phyloP scores from a whole-genome alignment of 768 basidiomycete species.

The Lactarius pseudohatsudake region DNA sequence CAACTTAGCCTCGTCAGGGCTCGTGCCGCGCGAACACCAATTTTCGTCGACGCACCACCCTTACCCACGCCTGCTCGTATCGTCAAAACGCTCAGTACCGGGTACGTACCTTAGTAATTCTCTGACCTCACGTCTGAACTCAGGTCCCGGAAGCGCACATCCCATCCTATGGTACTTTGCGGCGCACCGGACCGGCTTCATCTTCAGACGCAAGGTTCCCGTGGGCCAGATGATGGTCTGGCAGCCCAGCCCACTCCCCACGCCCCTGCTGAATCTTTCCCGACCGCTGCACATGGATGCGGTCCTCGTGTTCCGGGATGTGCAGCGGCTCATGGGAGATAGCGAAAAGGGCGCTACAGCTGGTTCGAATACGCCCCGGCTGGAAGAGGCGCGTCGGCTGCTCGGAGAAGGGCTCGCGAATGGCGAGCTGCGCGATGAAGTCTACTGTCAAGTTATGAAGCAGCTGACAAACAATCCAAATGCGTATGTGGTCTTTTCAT shows the following conservation, averaged over 20 bases:
- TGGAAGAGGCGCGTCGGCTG: constrained; percentile 84
- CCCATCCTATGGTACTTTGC: constrained; percentile 87
- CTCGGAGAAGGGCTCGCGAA: constrained; percentile 75
- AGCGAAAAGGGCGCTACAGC: constrained; percentile 67
- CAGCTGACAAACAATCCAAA: constrained; percentile 83
- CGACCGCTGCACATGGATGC: constrained; percentile 71
- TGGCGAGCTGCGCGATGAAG: constrained; percentile 87
- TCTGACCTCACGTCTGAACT: not conserved
- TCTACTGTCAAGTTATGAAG: constrained; percentile 92
- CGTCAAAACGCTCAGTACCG: constrained; percentile 56
- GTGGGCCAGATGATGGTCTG: constrained; percentile 87
- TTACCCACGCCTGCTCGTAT: constrained; percentile 19
- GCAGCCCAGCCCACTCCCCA: constrained; percentile 72
- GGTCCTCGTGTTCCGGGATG: constrained; percentile 81
- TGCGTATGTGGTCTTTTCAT: constrained; percentile 50
- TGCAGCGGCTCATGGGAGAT: constrained; percentile 94
- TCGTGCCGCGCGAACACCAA: constrained; percentile 59
- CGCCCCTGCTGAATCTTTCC: constrained; percentile 73
- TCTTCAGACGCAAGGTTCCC: constrained; percentile 79
- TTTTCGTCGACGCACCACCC: constrained; percentile 45
- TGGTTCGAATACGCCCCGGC: constrained; percentile 44
- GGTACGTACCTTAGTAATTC: constrained; percentile 45
- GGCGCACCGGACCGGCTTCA: constrained; percentile 84
- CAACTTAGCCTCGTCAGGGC: constrained; percentile 77
- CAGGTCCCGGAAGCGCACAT: constrained; percentile 53